A percentile compares a stretch with the other conserved stretches of the same genome.
Conservation (phyloP, 2,329 filamentous ascomycete species). For the Stachybotrys echinatus region DNA sequence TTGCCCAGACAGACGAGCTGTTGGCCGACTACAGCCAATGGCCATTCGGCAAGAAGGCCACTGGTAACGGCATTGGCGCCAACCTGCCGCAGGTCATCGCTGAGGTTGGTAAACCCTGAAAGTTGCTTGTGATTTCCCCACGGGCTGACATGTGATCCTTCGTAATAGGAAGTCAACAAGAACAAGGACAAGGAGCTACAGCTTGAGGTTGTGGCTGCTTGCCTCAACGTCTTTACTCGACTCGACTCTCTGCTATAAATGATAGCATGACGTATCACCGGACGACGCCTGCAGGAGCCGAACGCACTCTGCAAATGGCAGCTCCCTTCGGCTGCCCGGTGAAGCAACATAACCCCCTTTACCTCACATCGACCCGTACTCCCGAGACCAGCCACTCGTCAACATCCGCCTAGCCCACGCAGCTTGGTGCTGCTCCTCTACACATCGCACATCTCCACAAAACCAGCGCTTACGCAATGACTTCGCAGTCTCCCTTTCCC, state of each 20-base stretch:
- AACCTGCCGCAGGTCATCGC: conserved; percentile 83
- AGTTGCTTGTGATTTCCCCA: not conserved
- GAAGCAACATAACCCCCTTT: too few species aligned
- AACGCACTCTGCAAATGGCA: too few species aligned
- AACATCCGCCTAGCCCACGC: not conserved
- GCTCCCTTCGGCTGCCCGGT: too few species aligned
- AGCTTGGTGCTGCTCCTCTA: not conserved
- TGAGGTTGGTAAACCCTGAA: conserved; percentile 48
- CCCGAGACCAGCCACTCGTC: not conserved
- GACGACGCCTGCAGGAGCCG: not conserved
- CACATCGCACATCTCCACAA: not conserved
- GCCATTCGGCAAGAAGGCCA: conserved; percentile 85
- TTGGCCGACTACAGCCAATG: conserved; percentile 95
- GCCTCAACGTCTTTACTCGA: conserved; percentile 93
- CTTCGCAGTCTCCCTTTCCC: too few species aligned
- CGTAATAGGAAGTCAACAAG: conserved; percentile 51
- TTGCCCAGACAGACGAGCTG: conserved; percentile 94
- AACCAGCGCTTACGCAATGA: too few species aligned
- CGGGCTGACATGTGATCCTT: not conserved
- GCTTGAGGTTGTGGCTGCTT: conserved; percentile 93
- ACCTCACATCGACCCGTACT: not conserved
- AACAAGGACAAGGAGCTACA: conserved; percentile 93
- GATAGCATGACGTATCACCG: not conserved
- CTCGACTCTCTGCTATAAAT: conserved; percentile 87
- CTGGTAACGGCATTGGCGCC: conserved; percentile 76